Evolutionary conservation across 2,329 filamentous ascomycete species (phyloP), one percentile per base, ranked within the genome.

Genomic region (Aspergillus brunneoviolaceus): DNA sequence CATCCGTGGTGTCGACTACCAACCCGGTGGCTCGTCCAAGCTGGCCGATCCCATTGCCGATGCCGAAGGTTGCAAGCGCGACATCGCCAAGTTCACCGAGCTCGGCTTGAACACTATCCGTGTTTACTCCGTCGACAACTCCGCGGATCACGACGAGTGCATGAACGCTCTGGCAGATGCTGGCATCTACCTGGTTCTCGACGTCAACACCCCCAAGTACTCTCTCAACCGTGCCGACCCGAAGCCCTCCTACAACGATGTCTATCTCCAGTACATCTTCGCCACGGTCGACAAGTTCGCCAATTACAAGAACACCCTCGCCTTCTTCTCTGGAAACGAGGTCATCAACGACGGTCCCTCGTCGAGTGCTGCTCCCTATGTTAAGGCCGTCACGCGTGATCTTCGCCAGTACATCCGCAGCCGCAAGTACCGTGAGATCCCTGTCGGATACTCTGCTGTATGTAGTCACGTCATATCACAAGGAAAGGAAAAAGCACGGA

Each of bases 41-140:
- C 77, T 85, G 53, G 78, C 79, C 57, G 92, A 96, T 73, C 92
- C 92, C 62, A 88, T 96, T 56, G 87, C 90, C 63, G 88, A 96
- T 69, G 72, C 80, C 25, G 77, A 77, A 3, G 79, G 83, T 71
- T 96, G 93, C 85, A 84, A 85, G 75, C 89, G 92, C 65, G 92
- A 96, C 72, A 89, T 96, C 68, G 78, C 80, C 55, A 82, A 91
- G 74, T 96, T 96, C 86, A 85, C 91, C 81, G 85, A 92, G 67
- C 83, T 97, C 54, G 92, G 92, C 52, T 81, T 96, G 79, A 97
- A 97, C 83, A 92, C 92, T 27, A 83, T 97, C 73, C 92, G 93
- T 77, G 90, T 96, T 63, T 97, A 96, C 84, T 92, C 89, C 16
- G 88, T 96, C 67, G 93, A 97, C 82, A 96, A 96, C 84, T 88